Conservation (phyloP, 495 filamentous ascomycete genomes). For the Hyaloscypha finlandica region DNA sequence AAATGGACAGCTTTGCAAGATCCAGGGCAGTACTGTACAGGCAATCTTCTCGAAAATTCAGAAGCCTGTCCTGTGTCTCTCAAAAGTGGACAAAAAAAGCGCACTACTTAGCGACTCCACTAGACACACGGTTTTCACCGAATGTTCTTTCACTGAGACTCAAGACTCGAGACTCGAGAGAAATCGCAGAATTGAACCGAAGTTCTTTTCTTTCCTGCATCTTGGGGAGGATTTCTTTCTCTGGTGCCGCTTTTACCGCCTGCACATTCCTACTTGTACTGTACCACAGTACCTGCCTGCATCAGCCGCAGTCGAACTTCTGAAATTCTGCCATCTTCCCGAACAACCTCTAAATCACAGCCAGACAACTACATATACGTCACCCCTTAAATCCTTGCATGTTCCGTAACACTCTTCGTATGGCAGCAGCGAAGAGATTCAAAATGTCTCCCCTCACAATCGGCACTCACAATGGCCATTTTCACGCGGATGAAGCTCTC, state of each 20-base stretch:
- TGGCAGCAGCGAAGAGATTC: slow-evolving; percentile 72
- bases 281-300: background rate
- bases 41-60: background rate
- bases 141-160: too few species aligned
- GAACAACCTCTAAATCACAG: background rate
- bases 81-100: background rate
- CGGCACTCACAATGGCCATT: slow-evolving; percentile 87
- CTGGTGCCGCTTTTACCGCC: background rate
- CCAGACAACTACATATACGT: slow-evolving; percentile 12
- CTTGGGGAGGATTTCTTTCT: too few species aligned
- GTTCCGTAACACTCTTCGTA: slow-evolving; percentile 40
- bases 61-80: background rate
- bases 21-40: background rate
- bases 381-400: slow-evolving; percentile 17
- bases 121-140: background rate
- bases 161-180: too few species aligned
- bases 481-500: slow-evolving; percentile 99
- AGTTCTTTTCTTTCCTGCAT: too few species aligned
- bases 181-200: too few species aligned
- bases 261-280: background rate
- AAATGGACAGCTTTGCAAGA: slow-evolving; percentile 9
- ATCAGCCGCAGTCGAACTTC: background rate
- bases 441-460: slow-evolving; percentile 68
- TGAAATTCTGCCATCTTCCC: background rate
- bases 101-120: background rate